Conservation (phyloP, 768 basidiomycete genomes). For the Lactarius quietus region DNA sequence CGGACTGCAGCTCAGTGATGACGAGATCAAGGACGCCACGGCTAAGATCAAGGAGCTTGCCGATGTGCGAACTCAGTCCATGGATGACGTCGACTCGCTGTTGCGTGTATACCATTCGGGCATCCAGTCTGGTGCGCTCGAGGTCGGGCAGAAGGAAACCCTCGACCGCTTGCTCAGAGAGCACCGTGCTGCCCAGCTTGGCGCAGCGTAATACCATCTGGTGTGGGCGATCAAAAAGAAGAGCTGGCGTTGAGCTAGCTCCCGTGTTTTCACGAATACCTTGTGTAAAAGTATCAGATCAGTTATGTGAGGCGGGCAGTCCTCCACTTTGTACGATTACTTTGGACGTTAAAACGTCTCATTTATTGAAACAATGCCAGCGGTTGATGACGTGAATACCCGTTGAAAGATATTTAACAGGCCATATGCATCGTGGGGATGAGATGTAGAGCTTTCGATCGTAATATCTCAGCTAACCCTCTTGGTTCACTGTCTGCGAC, state of each 20-base stretch:
- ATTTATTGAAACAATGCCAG: not conserved
- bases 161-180: slow-evolving; percentile 81
- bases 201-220: slow-evolving; percentile 2
- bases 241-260: slow-evolving; percentile 14
- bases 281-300: not conserved
- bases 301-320: not conserved
- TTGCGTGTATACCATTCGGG: slow-evolving; percentile 95
- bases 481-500: not conserved
- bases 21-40: slow-evolving; percentile 97
- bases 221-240: not conserved
- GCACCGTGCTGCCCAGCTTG: slow-evolving; percentile 50
- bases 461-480: not conserved
- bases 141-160: slow-evolving; percentile 89
- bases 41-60: slow-evolving; percentile 99
- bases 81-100: slow-evolving; percentile 98
- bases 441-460: not conserved
- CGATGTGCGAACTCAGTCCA: slow-evolving; percentile 95
- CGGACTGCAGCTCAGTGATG: slow-evolving; percentile 84
- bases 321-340: slow-evolving; percentile 5
- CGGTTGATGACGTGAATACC: not conserved
- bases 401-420: not conserved
- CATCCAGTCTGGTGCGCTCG: slow-evolving; percentile 87
- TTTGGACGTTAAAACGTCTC: not conserved
- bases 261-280: not conserved
- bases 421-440: not conserved